phyloP scores from a whole-genome alignment of 2,329 filamentous ascomycete species.

The Venturia effusa region DNA sequence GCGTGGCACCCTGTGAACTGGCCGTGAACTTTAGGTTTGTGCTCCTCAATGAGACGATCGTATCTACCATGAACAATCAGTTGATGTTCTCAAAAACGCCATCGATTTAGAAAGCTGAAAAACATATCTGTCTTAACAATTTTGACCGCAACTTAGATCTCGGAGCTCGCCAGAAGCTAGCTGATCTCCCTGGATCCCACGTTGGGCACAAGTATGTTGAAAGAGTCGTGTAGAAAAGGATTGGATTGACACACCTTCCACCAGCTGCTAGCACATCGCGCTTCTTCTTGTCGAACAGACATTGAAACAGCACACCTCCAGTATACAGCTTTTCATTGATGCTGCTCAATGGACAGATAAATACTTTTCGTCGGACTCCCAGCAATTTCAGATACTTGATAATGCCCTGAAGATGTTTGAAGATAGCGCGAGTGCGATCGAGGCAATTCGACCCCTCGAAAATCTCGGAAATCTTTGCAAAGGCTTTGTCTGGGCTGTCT shows the following conservation, averaged over 20 bases:
- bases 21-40: constrained; percentile 53
- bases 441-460: constrained; percentile 44
- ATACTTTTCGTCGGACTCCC: constrained; percentile 65
- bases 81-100: neutral
- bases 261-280: constrained; percentile 83
- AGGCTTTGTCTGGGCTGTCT: constrained; percentile 62
- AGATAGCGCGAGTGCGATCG: constrained; percentile 42
- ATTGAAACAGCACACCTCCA: constrained; percentile 81
- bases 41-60: constrained; percentile 76
- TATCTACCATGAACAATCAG: constrained; percentile 44
- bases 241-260: constrained; percentile 32
- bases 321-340: constrained; percentile 86
- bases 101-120: too few relatives aligned
- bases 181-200: neutral
- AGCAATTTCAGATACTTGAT: constrained; percentile 67
- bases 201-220: neutral
- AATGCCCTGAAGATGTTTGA: constrained; percentile 72
- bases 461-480: constrained; percentile 48
- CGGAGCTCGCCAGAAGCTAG: too few relatives aligned
- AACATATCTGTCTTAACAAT: too few relatives aligned
- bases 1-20: constrained; percentile 50
- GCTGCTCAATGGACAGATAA: constrained; percentile 74
- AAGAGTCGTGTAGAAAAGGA: neutral
- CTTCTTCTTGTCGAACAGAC: constrained; percentile 73
- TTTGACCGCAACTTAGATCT: too few relatives aligned